These are phyloP conservation scores for Platanthera guangdongensis DNA, from an alignment of 106 monocot genomes.

Conservation along the genomic window DNA sequence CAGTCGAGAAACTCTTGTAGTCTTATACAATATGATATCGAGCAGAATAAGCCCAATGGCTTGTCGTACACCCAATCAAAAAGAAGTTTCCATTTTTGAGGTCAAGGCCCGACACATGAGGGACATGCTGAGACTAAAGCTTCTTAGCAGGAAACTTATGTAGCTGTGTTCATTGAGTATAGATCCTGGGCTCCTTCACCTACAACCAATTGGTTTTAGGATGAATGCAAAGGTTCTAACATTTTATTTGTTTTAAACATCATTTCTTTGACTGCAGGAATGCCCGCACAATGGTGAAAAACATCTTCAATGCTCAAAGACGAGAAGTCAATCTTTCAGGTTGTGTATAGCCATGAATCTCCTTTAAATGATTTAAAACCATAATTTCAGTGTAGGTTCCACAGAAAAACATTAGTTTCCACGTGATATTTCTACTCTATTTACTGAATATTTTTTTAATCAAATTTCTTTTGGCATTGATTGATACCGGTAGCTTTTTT, in stretches of 20 bases:
- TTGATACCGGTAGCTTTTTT: neutral
- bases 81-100: no score
- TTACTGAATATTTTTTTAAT: neutral
- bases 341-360: constrained; percentile 6
- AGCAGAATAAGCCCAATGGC: no score
- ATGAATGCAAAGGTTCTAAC: neutral
- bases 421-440: neutral
- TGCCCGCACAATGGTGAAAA: constrained; percentile 39
- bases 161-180: no score
- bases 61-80: no score
- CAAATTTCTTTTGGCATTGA: neutral
- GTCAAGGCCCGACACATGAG: no score
- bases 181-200: no score
- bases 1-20: no score
- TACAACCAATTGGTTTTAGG: no score
- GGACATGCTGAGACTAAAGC: no score
- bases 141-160: no score
- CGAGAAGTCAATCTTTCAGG: constrained; percentile 58
- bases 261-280: constrained; percentile 31
- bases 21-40: no score
- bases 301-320: constrained; percentile 27
- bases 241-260: neutral
- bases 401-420: neutral
- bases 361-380: neutral
- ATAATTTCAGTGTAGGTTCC: neutral